phyloP scores from a whole-genome alignment of 805 yeast genomes.

The Yarrowia sp. region DNA sequence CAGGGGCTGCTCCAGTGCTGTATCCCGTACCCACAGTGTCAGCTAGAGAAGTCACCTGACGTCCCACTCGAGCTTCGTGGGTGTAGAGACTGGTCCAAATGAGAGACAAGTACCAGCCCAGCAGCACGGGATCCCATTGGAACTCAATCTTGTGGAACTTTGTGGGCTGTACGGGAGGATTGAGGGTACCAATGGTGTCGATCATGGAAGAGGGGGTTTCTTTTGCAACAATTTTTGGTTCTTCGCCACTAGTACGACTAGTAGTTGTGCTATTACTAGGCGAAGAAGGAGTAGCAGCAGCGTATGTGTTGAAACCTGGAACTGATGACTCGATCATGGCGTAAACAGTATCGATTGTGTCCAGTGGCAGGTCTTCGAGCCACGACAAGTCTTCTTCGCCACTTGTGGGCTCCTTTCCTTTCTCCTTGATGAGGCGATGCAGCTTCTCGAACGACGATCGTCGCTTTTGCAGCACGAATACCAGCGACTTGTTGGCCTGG shows the following conservation, averaged over 20 bases:
- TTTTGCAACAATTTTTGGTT: neutral
- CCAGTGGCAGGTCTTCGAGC: conserved; percentile 30
- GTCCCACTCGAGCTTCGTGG: conserved; percentile 34
- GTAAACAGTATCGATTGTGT: conserved; percentile 25
- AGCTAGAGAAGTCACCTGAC: conserved; percentile 26
- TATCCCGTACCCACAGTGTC: conserved; percentile 21
- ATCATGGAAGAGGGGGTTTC: conserved; percentile 14
- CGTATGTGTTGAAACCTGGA: neutral
- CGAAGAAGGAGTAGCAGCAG: neutral
- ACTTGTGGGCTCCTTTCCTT: conserved; percentile 16
- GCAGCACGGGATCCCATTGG: conserved; percentile 27
- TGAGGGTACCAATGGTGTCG: conserved; percentile 17
- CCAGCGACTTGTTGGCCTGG: conserved; percentile 31
- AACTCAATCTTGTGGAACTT: conserved; percentile 32
- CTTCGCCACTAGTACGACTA: neutral
- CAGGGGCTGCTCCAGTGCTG: conserved; percentile 17
- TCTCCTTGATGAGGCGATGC: conserved; percentile 24
- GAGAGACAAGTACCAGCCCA: conserved; percentile 35
- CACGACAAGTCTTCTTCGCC: conserved; percentile 34
- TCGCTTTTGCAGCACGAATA: conserved; percentile 25
- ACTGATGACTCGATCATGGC: conserved; percentile 20
- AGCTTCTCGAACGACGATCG: conserved; percentile 19
- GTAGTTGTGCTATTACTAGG: neutral
- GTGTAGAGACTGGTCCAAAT: conserved; percentile 24
- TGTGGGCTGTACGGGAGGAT: conserved; percentile 10